phyloP scores from a whole-genome alignment of 306 rosid genomes.

The Boehmeria nivea region DNA sequence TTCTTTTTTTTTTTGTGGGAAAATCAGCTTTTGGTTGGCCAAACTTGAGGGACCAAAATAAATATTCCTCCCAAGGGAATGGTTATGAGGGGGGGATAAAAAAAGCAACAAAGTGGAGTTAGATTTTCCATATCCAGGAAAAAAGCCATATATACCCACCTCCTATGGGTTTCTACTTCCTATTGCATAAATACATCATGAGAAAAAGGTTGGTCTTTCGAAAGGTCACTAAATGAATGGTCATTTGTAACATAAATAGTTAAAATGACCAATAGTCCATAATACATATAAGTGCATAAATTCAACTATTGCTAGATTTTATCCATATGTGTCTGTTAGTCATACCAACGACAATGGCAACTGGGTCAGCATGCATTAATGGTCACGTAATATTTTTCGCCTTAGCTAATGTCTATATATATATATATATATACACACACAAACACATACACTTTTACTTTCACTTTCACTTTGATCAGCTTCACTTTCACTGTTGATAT shows the following conservation, averaged over 20 bases:
- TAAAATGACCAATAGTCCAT: not conserved
- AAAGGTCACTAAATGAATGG: slow-evolving; percentile 18
- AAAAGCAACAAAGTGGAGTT: too few species aligned
- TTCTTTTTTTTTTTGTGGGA: too few species aligned
- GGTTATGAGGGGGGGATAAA: too few species aligned
- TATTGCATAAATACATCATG: slow-evolving; percentile 13
- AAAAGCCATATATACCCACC: slow-evolving; percentile 24
- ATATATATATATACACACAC: too few species aligned
- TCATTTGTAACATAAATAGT: not conserved
- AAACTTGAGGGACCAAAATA: too few species aligned
- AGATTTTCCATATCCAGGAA: too few species aligned
- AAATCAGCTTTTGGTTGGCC: too few species aligned
- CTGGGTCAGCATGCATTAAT: slow-evolving; percentile 21
- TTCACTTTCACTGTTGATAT: slow-evolving; percentile 5
- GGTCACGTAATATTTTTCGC: slow-evolving; percentile 14
- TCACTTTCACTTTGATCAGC: too few species aligned
- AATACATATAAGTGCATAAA: not conserved
- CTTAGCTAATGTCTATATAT: too few species aligned
- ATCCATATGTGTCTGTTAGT: slow-evolving; percentile 26
- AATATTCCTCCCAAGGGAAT: too few species aligned
- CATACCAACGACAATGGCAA: slow-evolving; percentile 16
- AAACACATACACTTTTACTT: slow-evolving; percentile 13
- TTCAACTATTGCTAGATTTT: slow-evolving; percentile 10
- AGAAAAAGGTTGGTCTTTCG: slow-evolving; percentile 20
- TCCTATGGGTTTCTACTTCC: slow-evolving; percentile 14